phyloP scores from a whole-genome alignment of 2,329 filamentous ascomycete species.

The Ophiostoma populinum region DNA sequence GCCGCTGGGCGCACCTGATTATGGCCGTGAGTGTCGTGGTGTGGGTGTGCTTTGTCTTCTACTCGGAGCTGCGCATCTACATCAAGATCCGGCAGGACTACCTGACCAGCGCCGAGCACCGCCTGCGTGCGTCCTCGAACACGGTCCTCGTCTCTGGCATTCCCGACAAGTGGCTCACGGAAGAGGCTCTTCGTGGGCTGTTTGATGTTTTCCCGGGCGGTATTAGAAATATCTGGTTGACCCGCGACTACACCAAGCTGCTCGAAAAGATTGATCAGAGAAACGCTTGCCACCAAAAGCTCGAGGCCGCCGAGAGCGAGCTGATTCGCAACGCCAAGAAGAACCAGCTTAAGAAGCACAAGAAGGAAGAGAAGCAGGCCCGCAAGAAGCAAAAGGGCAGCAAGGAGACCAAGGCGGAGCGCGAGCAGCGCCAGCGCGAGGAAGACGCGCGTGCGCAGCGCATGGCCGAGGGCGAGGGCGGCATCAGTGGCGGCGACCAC shows the following conservation, averaged over 20 bases:
- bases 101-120: conserved; percentile 85
- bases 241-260: conserved; percentile 69
- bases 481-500: conserved; percentile 34
- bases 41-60: conserved; percentile 79
- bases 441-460: conserved; percentile 32
- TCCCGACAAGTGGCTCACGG: conserved; percentile 74
- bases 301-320: conserved; percentile 73
- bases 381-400: conserved; percentile 35
- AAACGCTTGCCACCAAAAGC: conserved; percentile 47
- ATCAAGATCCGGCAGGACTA: conserved; percentile 90
- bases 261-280: conserved; percentile 69
- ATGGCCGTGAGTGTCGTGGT: conserved; percentile 61
- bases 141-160: conserved; percentile 89
- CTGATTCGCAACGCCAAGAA: conserved; percentile 68
- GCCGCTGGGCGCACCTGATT: conserved; percentile 73
- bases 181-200: conserved; percentile 62
- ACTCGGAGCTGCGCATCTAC: conserved; percentile 70
- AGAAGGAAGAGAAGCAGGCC: conserved; percentile 45
- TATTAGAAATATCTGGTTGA: conserved; percentile 92
- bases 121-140: conserved; percentile 80
- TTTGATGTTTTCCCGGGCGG: conserved; percentile 96
- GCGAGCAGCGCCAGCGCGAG: conserved; percentile 25
- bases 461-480: conserved; percentile 31
- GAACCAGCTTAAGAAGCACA: conserved; percentile 51
- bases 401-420: conserved; percentile 33